These are phyloP conservation scores for Suillus plorans DNA, from an alignment of 768 basidiomycete genomes.

Conservation along the genomic window DNA sequence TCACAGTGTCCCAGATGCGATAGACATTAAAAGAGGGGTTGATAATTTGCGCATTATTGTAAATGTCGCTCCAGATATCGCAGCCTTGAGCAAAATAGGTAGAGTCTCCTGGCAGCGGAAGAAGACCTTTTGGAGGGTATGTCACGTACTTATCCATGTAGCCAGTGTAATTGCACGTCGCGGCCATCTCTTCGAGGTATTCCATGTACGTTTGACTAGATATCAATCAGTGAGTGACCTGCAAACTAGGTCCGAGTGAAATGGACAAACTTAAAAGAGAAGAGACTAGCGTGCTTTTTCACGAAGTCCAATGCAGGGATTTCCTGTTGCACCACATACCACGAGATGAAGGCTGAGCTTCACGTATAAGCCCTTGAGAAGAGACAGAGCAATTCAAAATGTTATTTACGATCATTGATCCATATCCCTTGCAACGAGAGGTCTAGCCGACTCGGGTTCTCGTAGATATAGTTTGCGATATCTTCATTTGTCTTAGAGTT, in stretches of 20 bases:
- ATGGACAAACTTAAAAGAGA: background rate
- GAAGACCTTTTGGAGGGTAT: no score
- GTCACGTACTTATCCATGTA: slow-evolving; percentile 21
- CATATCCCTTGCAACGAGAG: background rate
- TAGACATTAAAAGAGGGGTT: no score
- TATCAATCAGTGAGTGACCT: no score
- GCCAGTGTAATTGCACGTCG: slow-evolving; percentile 56
- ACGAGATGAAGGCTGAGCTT: background rate
- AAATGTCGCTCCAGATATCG: no score
- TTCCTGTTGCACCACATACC: background rate
- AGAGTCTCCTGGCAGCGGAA: no score
- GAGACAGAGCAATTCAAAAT: background rate
- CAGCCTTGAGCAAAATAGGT: no score
- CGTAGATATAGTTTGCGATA: background rate
- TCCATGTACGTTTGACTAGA: no score
- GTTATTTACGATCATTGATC: background rate
- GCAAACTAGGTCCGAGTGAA: background rate
- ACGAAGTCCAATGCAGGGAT: background rate
- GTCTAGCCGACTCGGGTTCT: background rate
- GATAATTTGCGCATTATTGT: no score
- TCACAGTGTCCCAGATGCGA: no score
- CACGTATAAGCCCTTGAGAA: background rate
- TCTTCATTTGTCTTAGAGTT: background rate
- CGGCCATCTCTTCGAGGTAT: no score
- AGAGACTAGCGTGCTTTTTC: background rate